phyloP scores from a whole-genome alignment of 306 rosid genomes.

The Quercus robur region DNA sequence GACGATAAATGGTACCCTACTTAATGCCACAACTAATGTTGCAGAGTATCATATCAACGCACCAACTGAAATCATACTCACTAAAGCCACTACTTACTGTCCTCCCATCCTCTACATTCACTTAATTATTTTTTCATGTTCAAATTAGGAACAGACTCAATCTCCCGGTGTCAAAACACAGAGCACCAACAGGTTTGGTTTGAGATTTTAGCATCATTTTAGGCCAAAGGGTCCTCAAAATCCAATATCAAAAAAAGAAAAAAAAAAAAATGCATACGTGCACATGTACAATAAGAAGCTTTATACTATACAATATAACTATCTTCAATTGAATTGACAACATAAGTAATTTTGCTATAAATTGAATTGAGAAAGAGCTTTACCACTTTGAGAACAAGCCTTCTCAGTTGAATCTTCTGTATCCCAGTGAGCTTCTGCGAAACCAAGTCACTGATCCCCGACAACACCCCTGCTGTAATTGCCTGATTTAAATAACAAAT shows the following conservation, averaged over 20 bases:
- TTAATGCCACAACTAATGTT: background rate
- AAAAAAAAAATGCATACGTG: background rate
- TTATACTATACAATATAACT: too few relatives aligned
- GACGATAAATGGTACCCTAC: background rate
- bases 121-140: background rate
- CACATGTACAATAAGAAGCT: background rate
- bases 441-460: conserved; percentile 72
- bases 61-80: background rate
- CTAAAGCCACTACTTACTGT: background rate
- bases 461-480: conserved; percentile 78
- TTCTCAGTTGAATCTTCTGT: conserved; percentile 68
- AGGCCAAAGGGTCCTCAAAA: background rate
- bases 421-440: conserved; percentile 94
- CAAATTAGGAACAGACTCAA: background rate
- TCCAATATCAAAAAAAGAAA: background rate
- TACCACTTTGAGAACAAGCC: conserved; percentile 86
- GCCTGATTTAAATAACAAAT: conserved; percentile 36
- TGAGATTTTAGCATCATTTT: background rate
- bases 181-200: background rate
- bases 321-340: background rate
- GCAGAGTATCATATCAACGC: background rate
- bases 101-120: background rate
- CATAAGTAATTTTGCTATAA: background rate
- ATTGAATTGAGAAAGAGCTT: conserved; percentile 12
- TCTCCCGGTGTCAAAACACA: background rate